Base-by-base conservation (phyloP, 169 alveolate genomes). In the Plasmodium cynomolgi region DNA sequence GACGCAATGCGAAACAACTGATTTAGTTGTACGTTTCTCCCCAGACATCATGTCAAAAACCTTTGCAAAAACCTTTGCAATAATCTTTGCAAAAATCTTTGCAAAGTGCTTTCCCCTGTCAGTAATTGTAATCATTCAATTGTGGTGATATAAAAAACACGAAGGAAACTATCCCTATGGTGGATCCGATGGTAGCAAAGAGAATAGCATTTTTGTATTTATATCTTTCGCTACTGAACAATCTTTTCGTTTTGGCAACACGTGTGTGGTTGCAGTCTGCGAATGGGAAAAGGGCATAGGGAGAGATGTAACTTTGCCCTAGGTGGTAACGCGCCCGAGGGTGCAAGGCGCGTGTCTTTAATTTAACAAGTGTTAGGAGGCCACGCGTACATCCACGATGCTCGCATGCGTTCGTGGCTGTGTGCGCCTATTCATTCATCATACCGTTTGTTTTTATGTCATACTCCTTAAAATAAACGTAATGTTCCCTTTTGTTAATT, bases 401-500 rank as follows among this genome's bases (percentile, higher is more conserved):
- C 71, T 8, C 20, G 1, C 75, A 62, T 62, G 34, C 58, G 6
- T 47, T 26, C 77, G n/a, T 34, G 20, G 15, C 26, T n/a, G 17
- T 81, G 31, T 81, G 20, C 33, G 9, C 72, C 62, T 79, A 79
- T 20, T 39, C 29, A 37, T 15, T 39, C n/a, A 15, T 26, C 84
- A 44, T 90, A 90, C 91, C 74, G 74, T 81, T 68, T 23, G 82
- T 58, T 81, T 90, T 90, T 90, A 90, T 81, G 85, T 90, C 94
- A 54, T 90, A 54, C 56, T 90, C 94, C 39, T 81, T 90, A 90
- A 81, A 90, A 72, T 90, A 90, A 81, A 90, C 83, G 56, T 90
- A 90, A 90, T 90, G 94, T 17, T 90, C 94, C 83, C 73, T 90
- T 71, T 90, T 90, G 74, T 90, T 90, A 41, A 90, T 62, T 80